Conservation (phyloP, 73 alveolate species). For the Durusdinium trenchii region DNA sequence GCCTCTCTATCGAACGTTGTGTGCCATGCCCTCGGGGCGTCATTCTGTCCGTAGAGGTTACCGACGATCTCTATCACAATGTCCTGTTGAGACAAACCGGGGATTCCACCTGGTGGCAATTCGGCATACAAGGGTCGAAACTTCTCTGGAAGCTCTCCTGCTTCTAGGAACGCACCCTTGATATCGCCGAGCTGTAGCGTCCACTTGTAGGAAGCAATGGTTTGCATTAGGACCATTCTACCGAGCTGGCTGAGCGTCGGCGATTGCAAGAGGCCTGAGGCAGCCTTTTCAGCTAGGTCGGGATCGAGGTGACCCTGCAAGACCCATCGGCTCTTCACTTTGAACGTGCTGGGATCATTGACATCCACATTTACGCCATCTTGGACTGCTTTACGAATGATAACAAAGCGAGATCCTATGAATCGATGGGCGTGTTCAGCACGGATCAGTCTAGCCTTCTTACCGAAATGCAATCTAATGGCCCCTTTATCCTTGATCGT, state of each 20-base stretch:
- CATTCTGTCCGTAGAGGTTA: too few species aligned
- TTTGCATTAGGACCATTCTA: neutral
- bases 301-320: conserved; percentile 46
- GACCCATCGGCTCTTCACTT: neutral
- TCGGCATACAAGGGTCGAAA: conserved; percentile 6
- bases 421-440: neutral
- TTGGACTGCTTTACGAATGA: neutral
- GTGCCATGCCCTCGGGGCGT: too few species aligned
- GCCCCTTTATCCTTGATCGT: neutral
- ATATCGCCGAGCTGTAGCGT: neutral
- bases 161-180: conserved; percentile 26
- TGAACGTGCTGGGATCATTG: neutral
- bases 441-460: neutral
- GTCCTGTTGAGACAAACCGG: too few species aligned
- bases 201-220: neutral
- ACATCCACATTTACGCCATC: neutral
- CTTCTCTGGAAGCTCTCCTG: neutral
- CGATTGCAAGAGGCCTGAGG: neutral
- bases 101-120: conserved; percentile 34
- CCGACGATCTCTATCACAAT: too few species aligned
- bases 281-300: neutral
- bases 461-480: neutral
- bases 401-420: conserved; percentile 11
- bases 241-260: conserved; percentile 19
- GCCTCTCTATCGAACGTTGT: too few species aligned